Base-by-base conservation (phyloP, 139 green algal genomes). In the Trebouxia sp. region DNA sequence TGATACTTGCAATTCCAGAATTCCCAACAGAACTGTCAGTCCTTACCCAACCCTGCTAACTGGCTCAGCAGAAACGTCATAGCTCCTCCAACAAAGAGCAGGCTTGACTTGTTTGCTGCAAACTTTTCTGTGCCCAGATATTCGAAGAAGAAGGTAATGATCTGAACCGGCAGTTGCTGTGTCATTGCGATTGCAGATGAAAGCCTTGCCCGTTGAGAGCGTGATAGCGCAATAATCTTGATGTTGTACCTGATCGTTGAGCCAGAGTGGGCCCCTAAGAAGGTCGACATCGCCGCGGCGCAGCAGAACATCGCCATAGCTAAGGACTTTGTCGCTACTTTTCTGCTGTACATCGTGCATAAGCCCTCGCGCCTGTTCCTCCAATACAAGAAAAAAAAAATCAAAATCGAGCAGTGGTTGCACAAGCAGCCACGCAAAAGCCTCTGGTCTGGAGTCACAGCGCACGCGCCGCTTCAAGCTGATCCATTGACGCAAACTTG, bases 111-210 rank as follows among this genome's bases (percentile, higher is more conserved):
- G 6, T 65, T 14, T 47, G 35, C 10, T n/a, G 28, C 47, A 65
- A 47, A 65, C 6, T 14, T 39, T 65, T 92, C 88, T 3, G 45
- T 39, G 0, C 39, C 1, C 1, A 95, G 65, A 65, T 85, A 93
- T 65, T 95, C 89, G 43, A 94, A 92, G 37, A 66, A 94, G 79
- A 95, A 94, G 5, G 76, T 83, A 6, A 96, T 90, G 15, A 94
- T 32, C 85, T 88, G 85, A 58, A 53, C 1, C 5, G 0, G 17
- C 42, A 45, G 17, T 1, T 39, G n/a, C 14, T 35, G 26, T 1
- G 2, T n/a, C 5, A 15, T 69, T 24, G n/a, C 26, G 14, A 69
- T 35, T 15, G 56, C 2, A 69, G 20, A 45, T n/a, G n/a, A n/a
- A n/a, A n/a, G n/a, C n/a, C n/a, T n/a, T n/a, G n/a, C n/a, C n/a